Conservation (phyloP, 1,284 basidiomycete genomes). For the Coniferiporia sulphurascens region DNA sequence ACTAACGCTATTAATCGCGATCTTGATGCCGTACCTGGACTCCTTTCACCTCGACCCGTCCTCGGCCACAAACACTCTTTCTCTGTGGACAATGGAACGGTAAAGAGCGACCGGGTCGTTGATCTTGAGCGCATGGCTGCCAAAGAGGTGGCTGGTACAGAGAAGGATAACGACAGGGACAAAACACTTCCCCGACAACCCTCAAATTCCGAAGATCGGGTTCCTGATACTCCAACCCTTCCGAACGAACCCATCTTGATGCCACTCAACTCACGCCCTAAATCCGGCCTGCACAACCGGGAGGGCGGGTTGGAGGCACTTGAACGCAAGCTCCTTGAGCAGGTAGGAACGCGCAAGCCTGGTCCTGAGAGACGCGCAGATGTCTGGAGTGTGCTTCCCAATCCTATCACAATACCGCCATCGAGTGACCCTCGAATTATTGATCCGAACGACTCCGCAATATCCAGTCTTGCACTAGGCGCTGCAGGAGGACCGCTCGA, state of each 20-base stretch:
- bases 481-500: conserved; percentile 27
- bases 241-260: conserved; percentile 14
- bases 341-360: conserved; percentile 24
- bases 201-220: conserved; percentile 1
- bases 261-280: conserved; percentile 8
- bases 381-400: conserved; percentile 40
- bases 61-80: conserved; percentile 53
- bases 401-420: conserved; percentile 41
- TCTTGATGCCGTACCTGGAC: conserved; percentile 26
- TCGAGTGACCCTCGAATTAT: conserved; percentile 29
- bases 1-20: conserved; percentile 13
- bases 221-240: conserved; percentile 9
- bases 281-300: background rate
- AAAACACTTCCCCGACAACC: conserved; percentile 50
- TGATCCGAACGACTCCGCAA: conserved; percentile 61
- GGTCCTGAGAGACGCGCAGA: conserved; percentile 33
- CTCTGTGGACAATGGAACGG: conserved; percentile 32
- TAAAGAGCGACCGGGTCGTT: conserved; percentile 56
- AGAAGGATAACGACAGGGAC: conserved; percentile 34
- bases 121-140: conserved; percentile 65
- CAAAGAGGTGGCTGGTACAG: conserved; percentile 32
- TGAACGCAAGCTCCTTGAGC: conserved; percentile 21
- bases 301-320: conserved; percentile 22
- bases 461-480: conserved; percentile 69
- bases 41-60: conserved; percentile 57